Evolutionary conservation across 805 yeast genomes (phyloP).

Genomic region (Diddensiella santjacobensis): DNA sequence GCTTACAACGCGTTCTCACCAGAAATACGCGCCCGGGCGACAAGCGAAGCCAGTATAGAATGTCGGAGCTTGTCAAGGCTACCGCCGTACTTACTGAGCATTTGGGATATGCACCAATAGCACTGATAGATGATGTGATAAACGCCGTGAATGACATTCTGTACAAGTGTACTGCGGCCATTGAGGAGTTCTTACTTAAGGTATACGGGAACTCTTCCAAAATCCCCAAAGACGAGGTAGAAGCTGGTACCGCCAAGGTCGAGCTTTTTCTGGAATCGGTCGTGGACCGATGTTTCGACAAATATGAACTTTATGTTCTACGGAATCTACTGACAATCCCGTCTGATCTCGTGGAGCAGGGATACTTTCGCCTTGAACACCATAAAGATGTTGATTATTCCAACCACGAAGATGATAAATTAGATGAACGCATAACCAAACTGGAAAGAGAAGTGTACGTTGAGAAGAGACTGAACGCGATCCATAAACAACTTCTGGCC

Average conservation of each 20-base stretch:
- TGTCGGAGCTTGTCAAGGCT: background rate
- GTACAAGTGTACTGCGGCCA: constrained; percentile 75
- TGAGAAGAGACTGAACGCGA: constrained; percentile 8
- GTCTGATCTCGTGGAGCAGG: constrained; percentile 54
- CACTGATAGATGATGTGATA: constrained; percentile 80
- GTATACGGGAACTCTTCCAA: constrained; percentile 28
- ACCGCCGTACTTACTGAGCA: constrained; percentile 68
- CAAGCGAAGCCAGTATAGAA: too few relatives aligned
- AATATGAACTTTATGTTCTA: constrained; percentile 74
- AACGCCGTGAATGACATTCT: constrained; percentile 81
- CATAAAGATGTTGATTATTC: constrained; percentile 45
- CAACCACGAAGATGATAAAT: constrained; percentile 1
- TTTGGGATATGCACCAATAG: constrained; percentile 76
- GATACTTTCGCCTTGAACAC: constrained; percentile 65
- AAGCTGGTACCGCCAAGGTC: constrained; percentile 73
- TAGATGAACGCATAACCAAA: constrained; percentile 17
- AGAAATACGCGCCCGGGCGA: too few relatives aligned
- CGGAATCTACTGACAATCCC: constrained; percentile 77
- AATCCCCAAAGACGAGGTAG: constrained; percentile 46
- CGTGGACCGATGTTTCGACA: constrained; percentile 80
- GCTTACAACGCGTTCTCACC: too few relatives aligned
- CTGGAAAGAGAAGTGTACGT: constrained; percentile 19
- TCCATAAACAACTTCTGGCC: background rate
- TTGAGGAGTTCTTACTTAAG: constrained; percentile 58
- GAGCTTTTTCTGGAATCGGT: constrained; percentile 72